Evolutionary conservation across 208 protist species (phyloP).

Genomic region (Leishmania tropica): DNA sequence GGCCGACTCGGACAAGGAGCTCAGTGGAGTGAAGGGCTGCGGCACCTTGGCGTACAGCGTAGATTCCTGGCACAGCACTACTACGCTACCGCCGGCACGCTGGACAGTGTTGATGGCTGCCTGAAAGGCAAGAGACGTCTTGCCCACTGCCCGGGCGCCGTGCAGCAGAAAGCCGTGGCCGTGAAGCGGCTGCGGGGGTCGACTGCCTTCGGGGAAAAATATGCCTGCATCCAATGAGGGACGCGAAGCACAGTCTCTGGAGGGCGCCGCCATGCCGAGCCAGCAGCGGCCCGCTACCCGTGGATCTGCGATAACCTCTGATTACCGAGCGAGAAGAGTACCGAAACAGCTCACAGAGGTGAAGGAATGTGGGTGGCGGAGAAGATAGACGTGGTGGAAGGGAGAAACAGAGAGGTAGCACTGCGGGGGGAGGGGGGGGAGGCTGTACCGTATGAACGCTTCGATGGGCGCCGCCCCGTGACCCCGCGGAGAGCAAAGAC

Average conservation of each 20-base stretch:
- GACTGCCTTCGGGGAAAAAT: constrained; percentile 28
- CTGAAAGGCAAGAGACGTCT: constrained; percentile 76
- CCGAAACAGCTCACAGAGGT: neutral
- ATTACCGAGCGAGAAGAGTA: neutral
- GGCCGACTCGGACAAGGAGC: constrained; percentile 29
- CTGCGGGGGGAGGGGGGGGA: neutral
- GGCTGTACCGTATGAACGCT: neutral
- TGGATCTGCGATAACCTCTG: neutral
- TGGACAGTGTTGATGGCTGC: constrained; percentile 53
- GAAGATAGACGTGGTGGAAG: neutral
- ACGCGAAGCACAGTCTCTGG: neutral
- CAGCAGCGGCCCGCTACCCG: neutral
- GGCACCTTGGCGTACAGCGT: constrained; percentile 59
- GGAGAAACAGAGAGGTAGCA: neutral
- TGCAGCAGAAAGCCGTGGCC: constrained; percentile 59
- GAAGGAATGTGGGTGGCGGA: neutral
- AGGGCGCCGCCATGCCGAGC: neutral
- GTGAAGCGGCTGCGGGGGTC: constrained; percentile 21
- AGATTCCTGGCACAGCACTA: constrained; percentile 60
- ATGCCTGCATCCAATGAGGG: constrained; percentile 17
- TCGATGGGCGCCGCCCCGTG: neutral
- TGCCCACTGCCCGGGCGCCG: constrained; percentile 50
- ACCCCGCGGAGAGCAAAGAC: neutral
- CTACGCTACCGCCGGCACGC: constrained; percentile 16
- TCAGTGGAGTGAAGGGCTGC: constrained; percentile 58